Conservation (phyloP, 2,329 filamentous ascomycete species). For the Triangularia setosa region DNA sequence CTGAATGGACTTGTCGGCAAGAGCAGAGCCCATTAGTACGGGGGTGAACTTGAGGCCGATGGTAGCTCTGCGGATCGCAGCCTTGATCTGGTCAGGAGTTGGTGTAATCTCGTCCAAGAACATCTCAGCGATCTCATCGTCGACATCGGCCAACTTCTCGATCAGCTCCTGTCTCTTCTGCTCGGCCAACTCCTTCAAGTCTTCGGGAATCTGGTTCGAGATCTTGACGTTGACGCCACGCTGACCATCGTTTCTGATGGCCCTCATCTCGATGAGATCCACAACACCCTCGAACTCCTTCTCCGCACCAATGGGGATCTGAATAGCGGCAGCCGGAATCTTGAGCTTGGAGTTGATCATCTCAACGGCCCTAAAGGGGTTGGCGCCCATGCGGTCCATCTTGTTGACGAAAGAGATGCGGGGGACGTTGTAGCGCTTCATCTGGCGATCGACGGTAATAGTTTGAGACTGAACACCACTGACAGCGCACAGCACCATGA, state of each 20-base stretch:
- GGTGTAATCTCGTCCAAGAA: constrained; percentile 86
- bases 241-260: constrained; percentile 85
- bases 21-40: constrained; percentile 92
- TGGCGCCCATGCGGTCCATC: constrained; percentile 98
- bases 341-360: constrained; percentile 97
- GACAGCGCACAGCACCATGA: constrained; percentile 97
- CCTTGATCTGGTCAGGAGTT: constrained; percentile 78
- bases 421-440: constrained; percentile 96
- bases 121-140: constrained; percentile 94
- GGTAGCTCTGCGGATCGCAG: constrained; percentile 87
- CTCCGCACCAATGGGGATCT: constrained; percentile 90
- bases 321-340: constrained; percentile 86
- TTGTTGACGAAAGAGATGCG: constrained; percentile 97
- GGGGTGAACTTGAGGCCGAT: constrained; percentile 85
- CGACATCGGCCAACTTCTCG: constrained; percentile 93
- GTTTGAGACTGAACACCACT: constrained; percentile 97
- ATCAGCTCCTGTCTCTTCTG: constrained; percentile 84
- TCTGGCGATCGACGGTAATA: constrained; percentile 96
- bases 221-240: constrained; percentile 74
- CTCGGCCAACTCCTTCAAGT: constrained; percentile 68
- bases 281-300: constrained; percentile 91
- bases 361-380: constrained; percentile 95
- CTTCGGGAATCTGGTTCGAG: constrained; percentile 77
- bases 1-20: constrained; percentile 92
- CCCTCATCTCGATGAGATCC: constrained; percentile 86